Percentiles rank a stretch among this genome's conserved stretches.
Conservation (phyloP, 768 basidiomycete genomes). For the Mycena leptocephala region DNA sequence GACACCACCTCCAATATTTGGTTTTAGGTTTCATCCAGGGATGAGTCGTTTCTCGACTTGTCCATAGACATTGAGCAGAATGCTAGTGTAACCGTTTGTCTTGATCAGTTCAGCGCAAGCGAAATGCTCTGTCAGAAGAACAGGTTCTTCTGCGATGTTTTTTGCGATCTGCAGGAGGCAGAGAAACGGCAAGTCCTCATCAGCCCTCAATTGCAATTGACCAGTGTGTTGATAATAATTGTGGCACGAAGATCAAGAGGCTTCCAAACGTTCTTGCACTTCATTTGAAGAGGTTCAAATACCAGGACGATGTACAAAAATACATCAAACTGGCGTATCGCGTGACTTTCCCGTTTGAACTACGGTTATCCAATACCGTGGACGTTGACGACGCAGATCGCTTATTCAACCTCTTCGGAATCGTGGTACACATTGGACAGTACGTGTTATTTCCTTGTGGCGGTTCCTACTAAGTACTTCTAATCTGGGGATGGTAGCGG, state of each 20-base stretch:
- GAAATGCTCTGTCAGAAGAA: conserved; percentile 99
- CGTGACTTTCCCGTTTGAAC: conserved; percentile 96
- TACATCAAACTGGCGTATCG: conserved; percentile 98
- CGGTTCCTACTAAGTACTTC: conserved; percentile 27
- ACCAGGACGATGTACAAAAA: conserved; percentile 91
- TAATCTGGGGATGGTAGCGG: conserved; percentile 69
- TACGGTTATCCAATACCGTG: conserved; percentile 96
- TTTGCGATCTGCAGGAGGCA: conserved; percentile 97
- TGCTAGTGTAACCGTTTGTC: conserved; percentile 95
- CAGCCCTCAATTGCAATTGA: conserved; percentile 1
- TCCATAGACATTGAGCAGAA: conserved; percentile 99
- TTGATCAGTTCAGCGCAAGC: conserved; percentile 96
- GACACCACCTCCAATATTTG: conserved; percentile 18
- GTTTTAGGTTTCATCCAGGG: conserved; percentile 88
- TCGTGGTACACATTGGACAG: conserved; percentile 99
- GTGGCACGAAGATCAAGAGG: conserved; percentile 98
- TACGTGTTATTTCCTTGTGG: conserved; percentile 63
- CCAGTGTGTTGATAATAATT: background rate
- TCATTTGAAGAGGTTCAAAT: conserved; percentile 99
- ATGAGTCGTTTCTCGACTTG: conserved; percentile 97
- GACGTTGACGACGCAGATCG: conserved; percentile 95
- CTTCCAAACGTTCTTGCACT: conserved; percentile 96
- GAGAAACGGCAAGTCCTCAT: conserved; percentile 86
- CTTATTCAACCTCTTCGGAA: conserved; percentile 94
- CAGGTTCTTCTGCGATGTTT: conserved; percentile 98